Conservation (phyloP, 176 grass and related monocot genomes). For the Thalia dealbata region DNA sequence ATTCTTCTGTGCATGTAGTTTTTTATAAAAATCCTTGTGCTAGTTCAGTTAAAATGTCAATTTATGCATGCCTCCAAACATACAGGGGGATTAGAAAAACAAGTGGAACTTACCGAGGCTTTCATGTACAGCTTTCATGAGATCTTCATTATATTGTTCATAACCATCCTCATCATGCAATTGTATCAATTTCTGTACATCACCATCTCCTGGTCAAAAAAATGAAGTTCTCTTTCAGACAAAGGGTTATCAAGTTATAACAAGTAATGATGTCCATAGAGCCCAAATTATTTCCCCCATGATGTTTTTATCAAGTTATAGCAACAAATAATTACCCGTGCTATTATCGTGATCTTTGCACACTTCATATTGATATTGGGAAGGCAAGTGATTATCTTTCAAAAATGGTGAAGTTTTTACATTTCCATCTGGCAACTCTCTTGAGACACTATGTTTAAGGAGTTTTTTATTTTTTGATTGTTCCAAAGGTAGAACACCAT, state of each 20-base stretch:
- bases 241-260: background rate
- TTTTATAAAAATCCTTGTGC: background rate
- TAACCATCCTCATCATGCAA: constrained; percentile 41
- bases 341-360: constrained; percentile 11
- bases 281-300: background rate
- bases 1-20: background rate
- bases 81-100: background rate
- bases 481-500: constrained; percentile 25
- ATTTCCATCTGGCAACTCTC: constrained; percentile 25
- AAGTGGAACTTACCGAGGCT: constrained; percentile 63
- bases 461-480: constrained; percentile 19
- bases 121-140: constrained; percentile 73
- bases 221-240: constrained; percentile 18
- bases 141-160: constrained; percentile 73
- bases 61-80: background rate
- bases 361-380: constrained; percentile 16
- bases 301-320: no score
- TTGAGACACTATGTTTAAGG: constrained; percentile 31
- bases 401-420: constrained; percentile 16
- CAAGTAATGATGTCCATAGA: background rate
- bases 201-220: constrained; percentile 38
- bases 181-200: constrained; percentile 26
- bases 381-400: constrained; percentile 32
- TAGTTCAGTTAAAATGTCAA: background rate
- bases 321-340: constrained; percentile 17